Evolutionary conservation across 176 grass and related monocot species (phyloP).

Genomic region (Eremochloa ophiuroides): DNA sequence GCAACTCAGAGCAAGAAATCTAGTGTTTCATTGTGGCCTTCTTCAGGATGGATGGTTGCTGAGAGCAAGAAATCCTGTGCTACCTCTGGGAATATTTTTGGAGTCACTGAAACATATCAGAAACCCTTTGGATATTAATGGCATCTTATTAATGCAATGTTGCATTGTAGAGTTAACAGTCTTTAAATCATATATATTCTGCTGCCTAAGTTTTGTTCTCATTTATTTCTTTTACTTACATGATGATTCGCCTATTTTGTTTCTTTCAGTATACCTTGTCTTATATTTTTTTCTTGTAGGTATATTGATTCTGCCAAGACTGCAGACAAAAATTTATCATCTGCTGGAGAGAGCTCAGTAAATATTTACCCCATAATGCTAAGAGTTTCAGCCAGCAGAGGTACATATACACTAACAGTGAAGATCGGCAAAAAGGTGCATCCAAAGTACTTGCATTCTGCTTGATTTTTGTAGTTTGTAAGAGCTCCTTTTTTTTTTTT

Average conservation of each 20-base stretch:
- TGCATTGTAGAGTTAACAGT: not conserved
- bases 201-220: not conserved
- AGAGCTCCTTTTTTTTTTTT: not conserved
- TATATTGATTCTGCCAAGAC: slow-evolving; percentile 38
- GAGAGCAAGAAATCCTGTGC: not conserved
- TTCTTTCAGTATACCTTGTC: not conserved
- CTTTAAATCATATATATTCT: not conserved
- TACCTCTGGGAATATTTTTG: slow-evolving; percentile 14
- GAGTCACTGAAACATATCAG: not conserved
- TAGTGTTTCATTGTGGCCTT: not conserved
- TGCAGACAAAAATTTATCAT: slow-evolving; percentile 5
- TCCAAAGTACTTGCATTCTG: slow-evolving; percentile 17
- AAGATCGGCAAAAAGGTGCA: slow-evolving; percentile 90
- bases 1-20: not conserved
- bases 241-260: slow-evolving; percentile 12
- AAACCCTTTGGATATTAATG: not conserved
- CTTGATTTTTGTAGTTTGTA: slow-evolving; percentile 20
- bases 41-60: slow-evolving; percentile 4
- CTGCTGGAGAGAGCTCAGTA: slow-evolving; percentile 30
- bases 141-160: not conserved
- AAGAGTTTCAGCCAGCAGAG: slow-evolving; percentile 58
- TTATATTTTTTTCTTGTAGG: slow-evolving; percentile 24
- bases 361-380: slow-evolving; percentile 84
- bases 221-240: not conserved
- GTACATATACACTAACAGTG: slow-evolving; percentile 61